These are phyloP conservation scores for Scutellaria minor DNA, from an alignment of 257 asterid genomes.

Conservation along the genomic window DNA sequence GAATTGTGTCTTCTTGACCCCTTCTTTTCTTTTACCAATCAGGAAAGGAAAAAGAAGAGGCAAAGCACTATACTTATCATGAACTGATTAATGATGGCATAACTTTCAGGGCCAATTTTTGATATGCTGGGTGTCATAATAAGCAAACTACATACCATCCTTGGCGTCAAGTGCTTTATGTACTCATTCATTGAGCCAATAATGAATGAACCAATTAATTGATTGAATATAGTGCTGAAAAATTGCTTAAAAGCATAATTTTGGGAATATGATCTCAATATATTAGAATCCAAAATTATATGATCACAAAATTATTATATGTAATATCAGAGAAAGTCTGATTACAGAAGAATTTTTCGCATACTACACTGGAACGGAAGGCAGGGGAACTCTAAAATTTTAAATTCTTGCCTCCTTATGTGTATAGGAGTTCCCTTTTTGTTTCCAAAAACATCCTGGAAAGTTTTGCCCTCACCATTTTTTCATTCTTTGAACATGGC, in stretches of 20 bases:
- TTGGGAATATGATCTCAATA: conserved; percentile 3
- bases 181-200: neutral
- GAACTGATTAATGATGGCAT: neutral
- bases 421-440: neutral
- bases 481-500: neutral
- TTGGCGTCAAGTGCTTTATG: neutral
- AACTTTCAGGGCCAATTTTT: neutral
- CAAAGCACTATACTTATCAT: neutral
- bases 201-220: neutral
- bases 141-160: neutral
- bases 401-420: neutral
- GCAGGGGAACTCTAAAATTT: neutral
- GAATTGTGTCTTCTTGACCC: neutral
- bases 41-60: neutral
- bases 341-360: no score
- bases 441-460: conserved; percentile 1
- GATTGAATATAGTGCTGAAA: neutral
- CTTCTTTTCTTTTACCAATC: neutral
- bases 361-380: no score
- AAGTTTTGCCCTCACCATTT: neutral
- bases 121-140: neutral
- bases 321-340: neutral
- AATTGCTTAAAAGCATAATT: neutral
- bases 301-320: neutral
- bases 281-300: conserved; percentile 5